Percentiles rank a stretch among this genome's conserved stretches.
Evolutionary conservation across 352 stramenopile species (phyloP).

Genomic region (Elongisporangium anandrum): DNA sequence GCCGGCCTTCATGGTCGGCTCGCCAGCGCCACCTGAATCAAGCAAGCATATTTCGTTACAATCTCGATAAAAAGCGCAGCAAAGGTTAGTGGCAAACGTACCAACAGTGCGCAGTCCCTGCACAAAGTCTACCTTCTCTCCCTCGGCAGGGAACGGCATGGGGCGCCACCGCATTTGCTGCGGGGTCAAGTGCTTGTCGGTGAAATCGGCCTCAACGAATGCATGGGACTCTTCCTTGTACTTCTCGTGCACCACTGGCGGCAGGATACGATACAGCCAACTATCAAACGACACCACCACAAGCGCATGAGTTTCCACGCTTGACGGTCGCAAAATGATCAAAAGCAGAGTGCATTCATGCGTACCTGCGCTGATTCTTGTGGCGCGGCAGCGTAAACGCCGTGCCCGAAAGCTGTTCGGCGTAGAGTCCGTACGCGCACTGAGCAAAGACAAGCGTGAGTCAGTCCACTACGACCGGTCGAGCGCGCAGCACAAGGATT

Average conservation of each 20-base stretch:
- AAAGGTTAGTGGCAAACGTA: conserved; percentile 1
- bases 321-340: background rate
- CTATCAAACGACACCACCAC: conserved; percentile 12
- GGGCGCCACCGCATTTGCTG: conserved; percentile 93
- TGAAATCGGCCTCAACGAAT: conserved; percentile 71
- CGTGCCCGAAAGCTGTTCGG: conserved; percentile 95
- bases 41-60: background rate
- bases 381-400: conserved; percentile 93
- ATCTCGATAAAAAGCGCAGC: background rate
- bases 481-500: background rate
- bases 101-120: conserved; percentile 83
- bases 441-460: conserved; percentile 6
- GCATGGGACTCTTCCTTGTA: conserved; percentile 41
- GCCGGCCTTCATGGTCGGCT: conserved; percentile 88
- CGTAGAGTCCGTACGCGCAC: conserved; percentile 90
- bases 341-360: conserved; percentile 2
- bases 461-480: background rate
- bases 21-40: conserved; percentile 64
- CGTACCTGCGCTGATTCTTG: conserved; percentile 74
- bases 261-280: conserved; percentile 94
- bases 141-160: conserved; percentile 59
- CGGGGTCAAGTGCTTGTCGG: conserved; percentile 62
- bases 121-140: conserved; percentile 83
- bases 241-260: conserved; percentile 77
- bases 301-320: background rate